Percentiles rank a stretch among this genome's conserved stretches.
These are phyloP conservation scores for Nigrospora osmanthi DNA, from an alignment of 2,329 filamentous ascomycete species.

Conservation along the genomic window DNA sequence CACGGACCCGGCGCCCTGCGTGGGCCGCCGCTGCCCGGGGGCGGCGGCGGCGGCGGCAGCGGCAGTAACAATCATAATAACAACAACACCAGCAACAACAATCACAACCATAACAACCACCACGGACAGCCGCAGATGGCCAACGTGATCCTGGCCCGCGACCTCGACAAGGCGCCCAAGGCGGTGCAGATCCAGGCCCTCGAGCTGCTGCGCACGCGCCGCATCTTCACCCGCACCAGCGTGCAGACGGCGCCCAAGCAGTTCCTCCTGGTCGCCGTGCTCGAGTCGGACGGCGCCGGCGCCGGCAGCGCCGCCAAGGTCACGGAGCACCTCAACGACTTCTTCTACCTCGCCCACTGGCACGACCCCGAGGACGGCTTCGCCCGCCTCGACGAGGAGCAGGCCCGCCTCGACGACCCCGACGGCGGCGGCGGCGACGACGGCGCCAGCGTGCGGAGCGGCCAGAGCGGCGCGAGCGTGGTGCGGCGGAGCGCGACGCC, in stretches of 20 bases:
- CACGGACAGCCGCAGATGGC: conserved; percentile 43
- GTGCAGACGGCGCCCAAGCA: conserved; percentile 67
- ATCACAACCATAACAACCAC: not conserved
- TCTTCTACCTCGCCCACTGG: conserved; percentile 82
- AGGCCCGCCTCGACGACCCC: conserved; percentile 6
- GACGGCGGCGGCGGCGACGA: conserved; percentile 19
- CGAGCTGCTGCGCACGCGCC: conserved; percentile 71
- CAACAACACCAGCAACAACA: conserved; percentile 3
- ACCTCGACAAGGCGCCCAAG: conserved; percentile 66
- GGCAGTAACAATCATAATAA: conserved; percentile 2
- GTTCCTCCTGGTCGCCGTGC: conserved; percentile 75
- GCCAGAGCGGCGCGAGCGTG: conserved; percentile 30
- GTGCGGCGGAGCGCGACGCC: conserved; percentile 18
- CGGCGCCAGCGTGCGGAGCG: conserved; percentile 13
- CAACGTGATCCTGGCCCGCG: conserved; percentile 74
- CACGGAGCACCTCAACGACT: conserved; percentile 62
- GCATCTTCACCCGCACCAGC: conserved; percentile 68
- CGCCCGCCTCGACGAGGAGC: conserved; percentile 61
- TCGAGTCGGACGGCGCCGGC: conserved; percentile 32
- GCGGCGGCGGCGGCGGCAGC: conserved; percentile 4
- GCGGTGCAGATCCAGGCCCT: conserved; percentile 75
- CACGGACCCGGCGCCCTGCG: not conserved
- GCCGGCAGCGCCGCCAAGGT: conserved; percentile 40
- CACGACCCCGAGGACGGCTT: conserved; percentile 68
- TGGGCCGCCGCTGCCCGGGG: conserved; percentile 6